Conservation (phyloP, 75 land plant species). For the Chamaecyparis obtusa region DNA sequence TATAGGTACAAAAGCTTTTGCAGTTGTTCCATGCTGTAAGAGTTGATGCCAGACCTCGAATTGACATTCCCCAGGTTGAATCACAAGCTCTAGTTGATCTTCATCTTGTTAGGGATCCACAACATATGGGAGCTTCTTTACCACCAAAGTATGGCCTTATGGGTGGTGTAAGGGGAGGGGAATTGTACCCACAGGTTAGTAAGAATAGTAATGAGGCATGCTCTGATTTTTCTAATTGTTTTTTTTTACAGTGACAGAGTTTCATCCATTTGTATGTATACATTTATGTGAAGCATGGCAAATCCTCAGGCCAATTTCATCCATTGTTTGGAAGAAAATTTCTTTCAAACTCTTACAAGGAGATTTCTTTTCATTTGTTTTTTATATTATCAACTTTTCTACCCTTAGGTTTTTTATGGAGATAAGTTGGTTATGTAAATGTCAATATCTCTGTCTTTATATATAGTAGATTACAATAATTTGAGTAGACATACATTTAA, state of each 20-base stretch:
- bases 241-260: too few species aligned
- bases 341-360: background rate
- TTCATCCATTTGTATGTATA: too few species aligned
- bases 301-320: background rate
- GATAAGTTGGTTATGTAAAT: too few species aligned
- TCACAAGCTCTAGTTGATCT: background rate
- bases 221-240: too few species aligned
- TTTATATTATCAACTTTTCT: background rate
- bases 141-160: background rate
- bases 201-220: too few species aligned
- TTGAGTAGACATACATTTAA: too few species aligned
- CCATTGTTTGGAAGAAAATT: background rate
- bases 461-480: too few species aligned
- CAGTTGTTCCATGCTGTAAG: slow-evolving; percentile 23
- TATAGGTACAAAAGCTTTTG: slow-evolving; percentile 29
- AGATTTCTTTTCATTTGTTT: too few species aligned
- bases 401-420: background rate
- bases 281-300: background rate
- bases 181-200: too few species aligned
- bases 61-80: background rate
- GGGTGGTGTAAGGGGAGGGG: background rate
- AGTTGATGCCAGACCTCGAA: background rate
- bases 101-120: background rate
- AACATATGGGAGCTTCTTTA: background rate
- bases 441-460: too few species aligned